These are phyloP conservation scores for Metschnikowia similis DNA, from an alignment of 805 yeast species.

Conservation along the genomic window DNA sequence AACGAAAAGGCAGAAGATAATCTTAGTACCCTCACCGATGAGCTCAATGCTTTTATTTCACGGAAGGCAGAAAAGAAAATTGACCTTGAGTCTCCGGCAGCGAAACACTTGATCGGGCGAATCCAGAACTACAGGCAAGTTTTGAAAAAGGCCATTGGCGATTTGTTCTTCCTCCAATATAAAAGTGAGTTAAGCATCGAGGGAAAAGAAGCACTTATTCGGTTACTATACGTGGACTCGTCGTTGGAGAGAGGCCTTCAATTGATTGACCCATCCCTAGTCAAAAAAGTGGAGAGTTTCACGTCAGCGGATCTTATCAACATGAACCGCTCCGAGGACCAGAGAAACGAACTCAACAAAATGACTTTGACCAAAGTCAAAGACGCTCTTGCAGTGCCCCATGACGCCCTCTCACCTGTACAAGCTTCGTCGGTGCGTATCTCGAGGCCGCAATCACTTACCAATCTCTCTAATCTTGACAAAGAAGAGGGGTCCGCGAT, in stretches of 20 bases:
- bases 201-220: conserved; percentile 71
- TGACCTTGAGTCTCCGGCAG: conserved; percentile 31
- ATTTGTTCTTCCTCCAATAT: conserved; percentile 54
- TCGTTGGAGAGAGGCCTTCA: conserved; percentile 57
- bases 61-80: conserved; percentile 30
- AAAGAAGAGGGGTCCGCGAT: conserved; percentile 41
- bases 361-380: conserved; percentile 4
- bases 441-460: conserved; percentile 17
- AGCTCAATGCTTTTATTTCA: conserved; percentile 27
- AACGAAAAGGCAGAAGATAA: background rate
- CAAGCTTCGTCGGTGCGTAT: conserved; percentile 10
- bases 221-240: conserved; percentile 66
- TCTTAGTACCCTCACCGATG: conserved; percentile 35
- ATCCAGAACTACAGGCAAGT: conserved; percentile 28
- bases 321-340: conserved; percentile 22
- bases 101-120: conserved; percentile 23
- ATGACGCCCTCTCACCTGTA: conserved; percentile 6
- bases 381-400: conserved; percentile 5
- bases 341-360: conserved; percentile 14
- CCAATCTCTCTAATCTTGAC: conserved; percentile 32
- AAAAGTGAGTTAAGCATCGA: conserved; percentile 53
- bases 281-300: conserved; percentile 12
- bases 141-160: conserved; percentile 36
- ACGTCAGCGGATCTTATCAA: conserved; percentile 13
- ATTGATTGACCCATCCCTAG: conserved; percentile 35